Base-by-base conservation (phyloP, 2,329 filamentous ascomycete species). In the Talaromyces sp. region DNA sequence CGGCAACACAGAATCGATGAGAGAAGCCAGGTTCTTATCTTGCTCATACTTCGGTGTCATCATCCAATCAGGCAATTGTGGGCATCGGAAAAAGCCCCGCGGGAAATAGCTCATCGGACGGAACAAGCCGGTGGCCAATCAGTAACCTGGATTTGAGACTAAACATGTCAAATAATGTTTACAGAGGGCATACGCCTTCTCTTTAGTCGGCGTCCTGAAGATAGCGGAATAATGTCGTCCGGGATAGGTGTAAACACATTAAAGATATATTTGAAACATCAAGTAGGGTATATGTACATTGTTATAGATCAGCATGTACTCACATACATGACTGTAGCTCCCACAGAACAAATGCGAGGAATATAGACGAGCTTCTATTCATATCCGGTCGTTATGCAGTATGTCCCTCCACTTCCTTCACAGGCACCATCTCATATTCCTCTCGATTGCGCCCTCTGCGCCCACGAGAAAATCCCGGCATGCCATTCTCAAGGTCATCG, bases 391-490 rank as follows among this genome's bases (percentile, higher is more conserved):
- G 59, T 72, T 71, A 78, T 71, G 73, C 73, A 64, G 72, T 71
- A 56, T 68, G 70, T 45, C 74, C 73, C 27, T 70, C 72, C 14
- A 65, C 66, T 19, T 70, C 69, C 59, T 75, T 77, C 72, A 77
- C 70, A 24, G 71, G 68, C 43, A 70, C 67, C 75, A 78, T 71
- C 65, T 78, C 75, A 66, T 76, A 78, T 52, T 77, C 75, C 37
- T 69, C 69, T 31, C 73, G 52, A 64, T 71, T 72, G 41, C 72
- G 68, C 4, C 72, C 72, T 33, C 74, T 71, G 7, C 74, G 72
- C 7, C 74, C 74, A 10, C 73, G 69, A n/a, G 73, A 74, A 57
- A 72, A 70, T 19, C 70, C 70, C 2, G 70, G 70, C n/a, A 68
- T 63, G 14, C 62, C 67, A 27, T n/a, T 60, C 24, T 68, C 67